Evolutionary conservation across 1,284 basidiomycete species (phyloP).

Genomic region (Mycocalia duriaeana): DNA sequence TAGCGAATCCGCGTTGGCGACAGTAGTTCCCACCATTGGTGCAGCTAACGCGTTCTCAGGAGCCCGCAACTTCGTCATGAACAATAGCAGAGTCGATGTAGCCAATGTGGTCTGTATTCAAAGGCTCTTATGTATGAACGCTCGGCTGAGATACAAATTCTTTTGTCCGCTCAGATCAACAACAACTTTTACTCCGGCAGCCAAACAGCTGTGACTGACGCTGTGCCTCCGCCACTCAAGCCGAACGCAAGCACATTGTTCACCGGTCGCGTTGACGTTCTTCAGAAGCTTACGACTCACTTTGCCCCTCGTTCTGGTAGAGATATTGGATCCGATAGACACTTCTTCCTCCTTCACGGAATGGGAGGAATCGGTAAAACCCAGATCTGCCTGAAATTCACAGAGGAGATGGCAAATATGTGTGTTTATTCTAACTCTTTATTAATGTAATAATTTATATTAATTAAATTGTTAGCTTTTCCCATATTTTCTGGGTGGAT

Average conservation of each 20-base stretch:
- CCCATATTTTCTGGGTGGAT: slow-evolving; percentile 11
- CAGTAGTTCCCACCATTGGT: too few species aligned
- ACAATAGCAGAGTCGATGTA: not conserved
- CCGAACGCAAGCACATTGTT: slow-evolving; percentile 5
- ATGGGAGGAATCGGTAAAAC: slow-evolving; percentile 9
- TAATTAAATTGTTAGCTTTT: slow-evolving; percentile 4
- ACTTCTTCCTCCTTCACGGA: slow-evolving; percentile 4
- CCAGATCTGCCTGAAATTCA: slow-evolving; percentile 8
- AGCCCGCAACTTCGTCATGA: not conserved
- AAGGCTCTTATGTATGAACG: not conserved
- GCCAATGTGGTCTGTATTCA: not conserved
- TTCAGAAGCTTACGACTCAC: not conserved
- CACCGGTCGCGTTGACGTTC: slow-evolving; percentile 1
- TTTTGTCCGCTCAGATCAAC: not conserved
- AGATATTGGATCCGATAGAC: not conserved
- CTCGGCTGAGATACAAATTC: not conserved
- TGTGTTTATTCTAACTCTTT: not conserved
- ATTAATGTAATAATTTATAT: not conserved
- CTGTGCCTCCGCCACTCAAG: not conserved
- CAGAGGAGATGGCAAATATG: slow-evolving; percentile 2
- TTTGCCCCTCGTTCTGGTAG: not conserved
- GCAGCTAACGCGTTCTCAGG: too few species aligned
- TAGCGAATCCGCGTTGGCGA: too few species aligned
- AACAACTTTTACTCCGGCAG: not conserved
- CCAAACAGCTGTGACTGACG: not conserved